These are phyloP conservation scores for Copromyces sp. DNA, from an alignment of 495 filamentous ascomycete genomes.

Conservation along the genomic window DNA sequence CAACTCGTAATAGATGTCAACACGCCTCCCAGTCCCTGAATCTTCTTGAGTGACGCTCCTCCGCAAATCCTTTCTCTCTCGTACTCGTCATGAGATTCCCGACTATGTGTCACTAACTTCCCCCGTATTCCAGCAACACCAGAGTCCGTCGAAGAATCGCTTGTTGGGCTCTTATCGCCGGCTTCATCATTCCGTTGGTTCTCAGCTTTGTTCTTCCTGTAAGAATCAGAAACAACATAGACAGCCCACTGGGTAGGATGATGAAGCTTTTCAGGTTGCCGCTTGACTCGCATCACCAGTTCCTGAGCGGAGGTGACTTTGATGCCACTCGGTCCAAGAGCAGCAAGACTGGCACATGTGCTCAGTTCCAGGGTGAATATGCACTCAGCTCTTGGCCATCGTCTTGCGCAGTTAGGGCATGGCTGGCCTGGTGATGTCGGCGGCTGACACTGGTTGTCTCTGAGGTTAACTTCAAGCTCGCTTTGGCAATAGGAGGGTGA, in stretches of 20 bases:
- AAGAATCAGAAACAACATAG: conserved; percentile 2
- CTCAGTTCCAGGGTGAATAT: neutral
- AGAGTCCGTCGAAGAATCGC: neutral
- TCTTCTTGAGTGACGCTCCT: neutral
- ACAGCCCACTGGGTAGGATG: neutral
- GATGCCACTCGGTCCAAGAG: neutral
- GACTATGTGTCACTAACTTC: neutral
- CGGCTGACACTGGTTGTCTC: conserved; percentile 2
- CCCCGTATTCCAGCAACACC: neutral
- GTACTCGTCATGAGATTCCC: neutral
- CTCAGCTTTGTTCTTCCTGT: neutral
- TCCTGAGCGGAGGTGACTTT: conserved; percentile 1
- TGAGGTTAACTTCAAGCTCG: neutral
- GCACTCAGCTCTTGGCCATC: conserved; percentile 8
- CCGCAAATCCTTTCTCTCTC: neutral
- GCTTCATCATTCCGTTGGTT: neutral
- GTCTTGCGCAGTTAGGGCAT: conserved; percentile 7
- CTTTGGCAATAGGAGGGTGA: neutral
- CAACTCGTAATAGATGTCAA: conserved; percentile 11
- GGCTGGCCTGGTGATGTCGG: neutral
- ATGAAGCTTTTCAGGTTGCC: neutral
- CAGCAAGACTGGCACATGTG: neutral
- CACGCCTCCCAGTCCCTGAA: conserved; percentile 7
- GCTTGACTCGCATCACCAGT: neutral
- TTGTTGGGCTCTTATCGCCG: neutral